Evolutionary conservation across 352 stramenopile genomes (phyloP), one percentile per base, ranked within the genome.

Genomic region (Aphanomyces euteiches): DNA sequence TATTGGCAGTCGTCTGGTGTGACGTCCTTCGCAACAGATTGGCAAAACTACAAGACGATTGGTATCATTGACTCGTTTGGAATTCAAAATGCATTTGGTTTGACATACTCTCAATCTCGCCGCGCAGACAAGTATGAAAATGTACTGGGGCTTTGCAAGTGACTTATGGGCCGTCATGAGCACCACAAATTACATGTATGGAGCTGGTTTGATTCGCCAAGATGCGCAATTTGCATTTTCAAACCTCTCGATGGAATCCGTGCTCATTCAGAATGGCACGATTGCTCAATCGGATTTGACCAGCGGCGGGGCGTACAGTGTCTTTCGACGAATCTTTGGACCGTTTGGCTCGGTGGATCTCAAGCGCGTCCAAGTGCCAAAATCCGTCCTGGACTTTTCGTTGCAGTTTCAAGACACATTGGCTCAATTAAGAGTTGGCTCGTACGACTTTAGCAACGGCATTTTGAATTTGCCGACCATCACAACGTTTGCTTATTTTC

Each of bases 11-110:
- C 36, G 7, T 7, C n/a, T 13, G 39, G 38, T 56, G 37, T 69
- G 2, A 61, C 63, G 1, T 12, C 10, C 5, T 69, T 45, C 21
- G 34, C 41, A 7, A 36, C 39, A n/a, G 43, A 69, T 3, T 66
- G 58, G 58, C 58, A 66, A 66, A 66, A 66, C 15, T 66, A 37
- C 58, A 66, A 66, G 58, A 12, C 34, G 6, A 66, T 66, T 10
- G 58, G 58, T 4, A 36, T 66, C 39, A 36, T 19, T 28, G 37
- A 53, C 15, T 39, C 58, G 36, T 36, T 28, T 6, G 7, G 6
- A 0, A 53, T 66, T 21, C 28, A 47, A 10, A 66, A 66, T 43
- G 58, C 58, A n/a, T 66, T 50, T 53, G 58, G 58, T 10, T 12
- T 47, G 3, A n/a, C 58, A 41, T 53, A 66, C 19, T n/a, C 58